Percentiles rank a stretch among this genome's conserved stretches.
phyloP scores from a whole-genome alignment of 192 early-diverging fungal genomes.

The Chytriomyces sp. region DNA sequence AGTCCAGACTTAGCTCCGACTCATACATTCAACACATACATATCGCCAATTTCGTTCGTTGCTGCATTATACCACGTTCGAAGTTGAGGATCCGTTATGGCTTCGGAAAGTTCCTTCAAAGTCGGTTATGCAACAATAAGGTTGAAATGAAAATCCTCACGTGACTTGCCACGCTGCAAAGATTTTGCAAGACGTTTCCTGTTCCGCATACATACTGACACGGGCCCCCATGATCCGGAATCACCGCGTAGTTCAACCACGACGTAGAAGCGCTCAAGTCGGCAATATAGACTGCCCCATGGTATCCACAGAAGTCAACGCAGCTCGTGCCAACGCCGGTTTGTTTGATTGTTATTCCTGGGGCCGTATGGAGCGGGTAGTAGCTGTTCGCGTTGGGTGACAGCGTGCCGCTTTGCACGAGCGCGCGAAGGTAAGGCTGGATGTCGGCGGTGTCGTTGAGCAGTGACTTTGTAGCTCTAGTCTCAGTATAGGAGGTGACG shows the following conservation, averaged over 20 bases:
- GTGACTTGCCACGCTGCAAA: background rate
- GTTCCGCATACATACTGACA: background rate
- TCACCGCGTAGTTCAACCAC: background rate
- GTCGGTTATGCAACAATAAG: no score
- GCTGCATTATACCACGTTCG: background rate
- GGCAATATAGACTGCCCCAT: background rate
- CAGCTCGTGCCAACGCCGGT: background rate
- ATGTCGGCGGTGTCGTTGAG: background rate
- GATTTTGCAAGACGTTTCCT: background rate
- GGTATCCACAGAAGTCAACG: conserved; percentile 2
- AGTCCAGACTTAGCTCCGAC: no score
- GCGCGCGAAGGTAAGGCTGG: conserved; percentile 9
- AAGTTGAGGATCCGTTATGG: background rate
- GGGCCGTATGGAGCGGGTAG: background rate
- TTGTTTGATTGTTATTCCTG: background rate
- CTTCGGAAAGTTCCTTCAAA: no score
- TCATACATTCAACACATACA: no score
- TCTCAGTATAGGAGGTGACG: background rate
- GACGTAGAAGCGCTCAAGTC: background rate
- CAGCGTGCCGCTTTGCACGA: background rate
- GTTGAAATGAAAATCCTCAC: no score
- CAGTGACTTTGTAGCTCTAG: background rate
- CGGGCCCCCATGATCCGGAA: background rate
- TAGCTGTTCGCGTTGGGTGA: background rate
- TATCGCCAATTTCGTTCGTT: background rate